Base-by-base conservation (phyloP, 257 asterid genomes). In the Lycium ferocissimum region DNA sequence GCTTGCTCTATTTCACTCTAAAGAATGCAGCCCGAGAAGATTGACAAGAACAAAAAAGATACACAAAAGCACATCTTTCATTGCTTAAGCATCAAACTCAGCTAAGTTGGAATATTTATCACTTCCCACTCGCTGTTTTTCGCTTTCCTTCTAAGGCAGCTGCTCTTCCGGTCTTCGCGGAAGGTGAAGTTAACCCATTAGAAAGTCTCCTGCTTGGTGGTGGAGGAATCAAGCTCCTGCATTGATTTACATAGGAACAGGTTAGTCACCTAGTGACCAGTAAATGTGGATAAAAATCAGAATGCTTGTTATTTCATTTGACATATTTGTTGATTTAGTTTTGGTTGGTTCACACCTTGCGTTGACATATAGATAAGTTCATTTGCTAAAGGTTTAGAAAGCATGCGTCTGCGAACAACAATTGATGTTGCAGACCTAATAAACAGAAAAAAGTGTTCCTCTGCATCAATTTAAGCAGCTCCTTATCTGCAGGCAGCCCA, bases 161-260 rank as follows among this genome's bases (percentile, higher is more conserved):
- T 2, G 92, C 85, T 83, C 90, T 88, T 56, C 87, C 92, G 0
- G 45, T 67, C 89, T 90, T 93, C 54, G 85, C 54, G 84, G 87
- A 43, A 2, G 91, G 84, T 53, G 92, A 85, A 79, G 53, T 71
- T 81, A 66, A 37, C 87, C 93, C 93, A n/a, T 62, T 92, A 56
- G 90, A 86, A 59, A 65, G 91, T 73, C 90, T 92, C 89, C 89
- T 92, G 65, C 89, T 45, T 65, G 94, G 86, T 63, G 95, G 92
- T 82, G 93, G 87, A 33, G 96, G 98, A 84, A 90, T 92, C 63
- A 81, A 87, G 86, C 97, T 94, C 97, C 99, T 95, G 67, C 35
- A 82, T 83, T 63, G 14, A 13, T 57, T 49, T 8, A 49, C 26
- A 66, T 4, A 79, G 37, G 82, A 53, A 51, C 49, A 33, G 38